Percentiles rank a stretch among this genome's conserved stretches.
phyloP scores from a whole-genome alignment of 225 moss, liverwort and hornwort genomes.

The Takakia lepidozioides region DNA sequence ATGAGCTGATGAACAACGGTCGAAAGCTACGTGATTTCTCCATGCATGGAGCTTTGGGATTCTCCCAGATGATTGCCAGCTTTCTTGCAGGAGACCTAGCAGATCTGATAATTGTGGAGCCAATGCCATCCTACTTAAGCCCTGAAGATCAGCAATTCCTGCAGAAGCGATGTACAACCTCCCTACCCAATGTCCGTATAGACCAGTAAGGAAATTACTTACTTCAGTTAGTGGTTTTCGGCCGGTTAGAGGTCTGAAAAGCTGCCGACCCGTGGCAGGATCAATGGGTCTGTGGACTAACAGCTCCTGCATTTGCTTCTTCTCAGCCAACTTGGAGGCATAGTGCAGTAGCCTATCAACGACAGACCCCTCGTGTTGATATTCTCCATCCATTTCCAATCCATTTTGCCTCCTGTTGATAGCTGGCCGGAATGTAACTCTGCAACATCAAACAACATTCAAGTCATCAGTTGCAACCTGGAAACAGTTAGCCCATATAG shows the following conservation, averaged over 20 bases:
- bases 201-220: slow-evolving; percentile 15
- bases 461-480: too few relatives aligned
- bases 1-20: too few relatives aligned
- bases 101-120: too few relatives aligned
- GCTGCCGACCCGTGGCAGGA: slow-evolving; percentile 64
- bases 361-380: slow-evolving; percentile 56
- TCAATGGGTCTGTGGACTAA: slow-evolving; percentile 51
- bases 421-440: slow-evolving; percentile 76
- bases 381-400: slow-evolving; percentile 36
- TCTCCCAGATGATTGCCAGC: too few relatives aligned
- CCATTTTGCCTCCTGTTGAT: slow-evolving; percentile 57
- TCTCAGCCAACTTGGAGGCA: slow-evolving; percentile 68
- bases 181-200: too few relatives aligned
- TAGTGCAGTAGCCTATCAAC: slow-evolving; percentile 86
- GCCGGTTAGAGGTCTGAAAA: slow-evolving; percentile 73
- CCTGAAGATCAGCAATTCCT: too few relatives aligned
- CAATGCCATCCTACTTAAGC: too few relatives aligned
- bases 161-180: too few relatives aligned
- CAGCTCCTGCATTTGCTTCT: slow-evolving; percentile 67
- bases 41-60: too few relatives aligned
- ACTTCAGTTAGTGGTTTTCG: slow-evolving; percentile 66
- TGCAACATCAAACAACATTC: slow-evolving; percentile 16
- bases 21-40: too few relatives aligned
- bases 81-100: too few relatives aligned
- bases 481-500: too few relatives aligned